Base-by-base conservation (phyloP, 140 eudicot species). In the Ambrosia hybrid region DNA sequence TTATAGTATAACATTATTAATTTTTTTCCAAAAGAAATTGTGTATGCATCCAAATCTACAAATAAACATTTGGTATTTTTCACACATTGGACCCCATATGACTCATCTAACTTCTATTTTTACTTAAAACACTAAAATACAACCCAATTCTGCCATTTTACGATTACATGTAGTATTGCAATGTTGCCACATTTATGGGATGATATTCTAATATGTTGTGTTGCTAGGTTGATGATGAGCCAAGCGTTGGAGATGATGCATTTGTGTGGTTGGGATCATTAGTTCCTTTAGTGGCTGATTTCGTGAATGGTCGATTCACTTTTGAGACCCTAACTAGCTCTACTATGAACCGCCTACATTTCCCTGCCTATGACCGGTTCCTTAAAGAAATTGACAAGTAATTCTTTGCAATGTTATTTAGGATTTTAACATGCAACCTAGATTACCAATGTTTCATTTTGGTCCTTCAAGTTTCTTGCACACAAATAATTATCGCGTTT, bases 211-310 rank as follows among this genome's bases (percentile, higher is more conserved):
- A 39, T 80, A 12, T 64, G 30, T 9, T 80, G 12, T 6, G 9
- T 64, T 82, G 71, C 67, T 74, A 91, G 99, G 97, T 94, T 80
- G 97, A 94, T 77, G 53, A 78, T 33, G 89, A 78, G 73, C 80
- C 84, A 62, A 85, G 87, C 63, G 95, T 81, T 6, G 87, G 86
- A 61, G 95, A 85, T 72, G 95, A 94, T 66, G 87, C 97, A 4
- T 91, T 88, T 80, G 84, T 91, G 79, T 94, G 99, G 99, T 51
- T 94, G 82, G 96, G 81, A 30, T 81, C 92, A 34, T 74, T 88
- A 62, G 79, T 88, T 56, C 92, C 97, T 7, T 67, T 94, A 73
- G 83, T 64, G 39, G 91, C 82, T 5, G 99, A 94, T 81, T 81
- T 84, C 5, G 87, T 73, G 12, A 94, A 85, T 65, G 96, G 86